Conservation (phyloP, 768 basidiomycete genomes). For the Leucosporidium creatinivorum region DNA sequence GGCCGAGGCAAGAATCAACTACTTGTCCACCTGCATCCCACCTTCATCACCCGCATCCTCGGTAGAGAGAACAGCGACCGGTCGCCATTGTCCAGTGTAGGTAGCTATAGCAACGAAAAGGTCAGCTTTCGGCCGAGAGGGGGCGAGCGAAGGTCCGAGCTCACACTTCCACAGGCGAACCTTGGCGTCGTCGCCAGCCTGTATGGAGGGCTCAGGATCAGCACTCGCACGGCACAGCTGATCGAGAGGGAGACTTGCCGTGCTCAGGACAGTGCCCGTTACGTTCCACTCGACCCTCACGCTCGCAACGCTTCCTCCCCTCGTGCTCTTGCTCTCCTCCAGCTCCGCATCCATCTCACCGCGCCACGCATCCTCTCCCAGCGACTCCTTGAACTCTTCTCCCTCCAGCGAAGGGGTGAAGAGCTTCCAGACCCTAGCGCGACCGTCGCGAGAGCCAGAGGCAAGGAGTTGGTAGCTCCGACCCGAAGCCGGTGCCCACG, state of each 20-base stretch:
- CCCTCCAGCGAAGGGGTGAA: slow-evolving; percentile 49
- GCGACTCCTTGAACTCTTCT: slow-evolving; percentile 46
- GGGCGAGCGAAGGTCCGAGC: slow-evolving; percentile 37
- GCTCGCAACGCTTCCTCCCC: slow-evolving; percentile 53
- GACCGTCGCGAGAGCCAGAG: slow-evolving; percentile 77
- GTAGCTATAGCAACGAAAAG: slow-evolving; percentile 5
- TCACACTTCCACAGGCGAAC: slow-evolving; percentile 66
- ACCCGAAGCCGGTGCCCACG: slow-evolving; percentile 93
- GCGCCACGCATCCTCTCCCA: slow-evolving; percentile 54
- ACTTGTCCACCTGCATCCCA: slow-evolving; percentile 8
- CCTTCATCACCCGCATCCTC: slow-evolving; percentile 3
- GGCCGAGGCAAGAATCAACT: background rate
- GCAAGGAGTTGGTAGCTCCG: slow-evolving; percentile 91
- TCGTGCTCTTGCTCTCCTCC: slow-evolving; percentile 43
- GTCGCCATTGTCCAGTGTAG: slow-evolving; percentile 26
- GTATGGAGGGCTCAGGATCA: no score
- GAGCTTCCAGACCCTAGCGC: slow-evolving; percentile 82
- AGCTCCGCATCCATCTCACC: slow-evolving; percentile 75
- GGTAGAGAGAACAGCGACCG: slow-evolving; percentile 18
- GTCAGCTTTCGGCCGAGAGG: background rate
- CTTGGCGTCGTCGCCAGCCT: slow-evolving; percentile 41
- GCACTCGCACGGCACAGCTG: no score
- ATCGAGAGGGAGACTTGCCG: slow-evolving; percentile 37
- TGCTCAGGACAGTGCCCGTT: slow-evolving; percentile 67
- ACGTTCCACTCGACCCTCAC: slow-evolving; percentile 92